Evolutionary conservation across 2,329 filamentous ascomycete genomes (phyloP), one percentile per base, ranked within the genome.

Genomic region (Endothia cerciana): DNA sequence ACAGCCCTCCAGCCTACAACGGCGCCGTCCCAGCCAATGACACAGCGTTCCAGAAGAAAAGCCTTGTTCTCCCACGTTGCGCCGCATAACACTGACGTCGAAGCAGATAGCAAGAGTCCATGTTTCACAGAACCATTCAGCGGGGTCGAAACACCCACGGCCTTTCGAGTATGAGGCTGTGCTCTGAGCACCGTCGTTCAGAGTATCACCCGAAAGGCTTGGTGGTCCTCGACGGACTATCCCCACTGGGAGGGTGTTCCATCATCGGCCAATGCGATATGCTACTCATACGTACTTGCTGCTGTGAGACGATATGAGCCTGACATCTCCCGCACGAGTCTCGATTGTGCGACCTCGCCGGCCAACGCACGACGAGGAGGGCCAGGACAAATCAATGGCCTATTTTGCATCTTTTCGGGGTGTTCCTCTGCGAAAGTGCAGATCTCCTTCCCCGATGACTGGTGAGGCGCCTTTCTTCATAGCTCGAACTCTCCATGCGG

Each of bases 361-460:
- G 47, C 13, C 25, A 51, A 51, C 22, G 25, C 22, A 51, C 25
- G 22, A 17, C 45, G 11, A 15, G 8, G 45, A 49, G 22, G n/a
- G n/a, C 47, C 47, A 51, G 25, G 25, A 51, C 47, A 51, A 30
- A 51, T 51, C 25, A 51, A 22, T 11, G 47, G 47, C 47, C 47
- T 17, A 6, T 4, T 51, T 30, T 30, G 25, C 25, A 51, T 28
- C 22, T 51, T 30, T 6, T 51, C 47, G 47, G 47, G 13, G 17
- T 25, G 25, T 51, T 28, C 22, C 47, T 28, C 25, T 13, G 8
- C 30, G 7, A 11, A 7, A 17, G 36, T 51, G 59, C 43, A 38
- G 59, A 59, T 59, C 56, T 28, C 28, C 30, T 41, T 10, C 56
- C 38, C 22, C 11, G 22, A 30, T 15, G 22, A 51, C 22, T 51